A percentile compares a stretch with the other conserved stretches of the same genome.
Evolutionary conservation across 2,329 filamentous ascomycete species (phyloP).

Genomic region (Arthrocladium fulminans): DNA sequence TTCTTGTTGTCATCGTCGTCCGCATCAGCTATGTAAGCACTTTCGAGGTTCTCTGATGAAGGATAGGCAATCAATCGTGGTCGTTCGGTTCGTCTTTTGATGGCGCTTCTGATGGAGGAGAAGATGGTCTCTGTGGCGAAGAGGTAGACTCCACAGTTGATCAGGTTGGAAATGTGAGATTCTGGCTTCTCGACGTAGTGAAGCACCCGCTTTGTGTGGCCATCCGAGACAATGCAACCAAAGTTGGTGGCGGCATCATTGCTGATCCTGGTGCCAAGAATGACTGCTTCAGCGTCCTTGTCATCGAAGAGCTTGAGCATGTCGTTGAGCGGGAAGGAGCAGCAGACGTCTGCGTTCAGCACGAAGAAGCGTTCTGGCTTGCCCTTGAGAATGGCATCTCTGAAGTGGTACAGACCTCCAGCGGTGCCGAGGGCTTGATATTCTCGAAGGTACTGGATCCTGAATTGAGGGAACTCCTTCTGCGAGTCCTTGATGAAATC

Average conservation of each 20-base stretch:
- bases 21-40: slow-evolving; percentile 56
- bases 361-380: slow-evolving; percentile 93
- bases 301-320: slow-evolving; percentile 94
- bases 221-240: slow-evolving; percentile 92
- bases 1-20: slow-evolving; percentile 68
- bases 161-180: slow-evolving; percentile 92
- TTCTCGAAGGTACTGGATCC: slow-evolving; percentile 92
- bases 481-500: slow-evolving; percentile 93
- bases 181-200: slow-evolving; percentile 99
- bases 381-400: slow-evolving; percentile 95
- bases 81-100: slow-evolving; percentile 88
- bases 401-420: slow-evolving; percentile 96
- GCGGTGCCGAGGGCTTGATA: slow-evolving; percentile 94
- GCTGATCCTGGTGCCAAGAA: slow-evolving; percentile 82
- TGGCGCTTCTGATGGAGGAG: slow-evolving; percentile 85
- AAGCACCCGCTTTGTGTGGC: slow-evolving; percentile 86
- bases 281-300: slow-evolving; percentile 92
- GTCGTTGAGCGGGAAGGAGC: slow-evolving; percentile 89
- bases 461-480: slow-evolving; percentile 75
- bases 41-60: slow-evolving; percentile 84
- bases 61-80: slow-evolving; percentile 91
- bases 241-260: slow-evolving; percentile 93
- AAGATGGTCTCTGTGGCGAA: slow-evolving; percentile 95
- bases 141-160: slow-evolving; percentile 98
- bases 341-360: slow-evolving; percentile 96